Percentiles rank a stretch among this genome's conserved stretches.
Conservation (phyloP, 768 basidiomycete genomes). For the Boletus vinaceobasis region DNA sequence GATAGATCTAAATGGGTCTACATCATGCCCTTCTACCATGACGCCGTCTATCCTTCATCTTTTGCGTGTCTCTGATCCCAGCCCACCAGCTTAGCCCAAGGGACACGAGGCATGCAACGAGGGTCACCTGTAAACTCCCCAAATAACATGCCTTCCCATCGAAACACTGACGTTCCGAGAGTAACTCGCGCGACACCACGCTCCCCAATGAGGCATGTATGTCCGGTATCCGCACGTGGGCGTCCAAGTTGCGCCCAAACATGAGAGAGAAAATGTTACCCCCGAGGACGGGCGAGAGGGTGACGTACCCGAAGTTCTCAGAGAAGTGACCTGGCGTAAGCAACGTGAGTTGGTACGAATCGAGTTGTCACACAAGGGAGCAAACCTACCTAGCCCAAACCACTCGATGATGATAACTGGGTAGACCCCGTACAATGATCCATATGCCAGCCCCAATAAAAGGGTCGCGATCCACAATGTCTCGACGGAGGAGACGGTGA, state of each 20-base stretch:
- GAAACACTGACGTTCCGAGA: slow-evolving; percentile 46
- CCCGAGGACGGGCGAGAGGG: slow-evolving; percentile 67
- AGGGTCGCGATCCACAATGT: slow-evolving; percentile 54
- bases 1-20: not conserved
- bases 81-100: slow-evolving; percentile 37
- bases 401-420: slow-evolving; percentile 82
- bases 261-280: slow-evolving; percentile 80
- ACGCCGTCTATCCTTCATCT: slow-evolving; percentile 1
- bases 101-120: slow-evolving; percentile 33
- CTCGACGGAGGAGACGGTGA: slow-evolving; percentile 50
- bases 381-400: slow-evolving; percentile 76
- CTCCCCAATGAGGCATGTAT: not conserved
- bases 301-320: slow-evolving; percentile 83
- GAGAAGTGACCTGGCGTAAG: slow-evolving; percentile 57
- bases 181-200: slow-evolving; percentile 13
- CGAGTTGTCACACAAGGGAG: not conserved
- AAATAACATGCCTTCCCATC: slow-evolving; percentile 60
- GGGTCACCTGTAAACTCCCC: slow-evolving; percentile 50
- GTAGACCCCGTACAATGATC: slow-evolving; percentile 66
- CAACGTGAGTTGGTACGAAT: not conserved
- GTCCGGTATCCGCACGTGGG: slow-evolving; percentile 43
- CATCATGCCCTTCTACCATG: not conserved
- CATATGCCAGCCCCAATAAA: slow-evolving; percentile 51
- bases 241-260: slow-evolving; percentile 79
- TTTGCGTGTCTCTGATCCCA: slow-evolving; percentile 32